phyloP scores from a whole-genome alignment of 225 moss, liverwort and hornwort genomes.

The Ulota crispa region DNA sequence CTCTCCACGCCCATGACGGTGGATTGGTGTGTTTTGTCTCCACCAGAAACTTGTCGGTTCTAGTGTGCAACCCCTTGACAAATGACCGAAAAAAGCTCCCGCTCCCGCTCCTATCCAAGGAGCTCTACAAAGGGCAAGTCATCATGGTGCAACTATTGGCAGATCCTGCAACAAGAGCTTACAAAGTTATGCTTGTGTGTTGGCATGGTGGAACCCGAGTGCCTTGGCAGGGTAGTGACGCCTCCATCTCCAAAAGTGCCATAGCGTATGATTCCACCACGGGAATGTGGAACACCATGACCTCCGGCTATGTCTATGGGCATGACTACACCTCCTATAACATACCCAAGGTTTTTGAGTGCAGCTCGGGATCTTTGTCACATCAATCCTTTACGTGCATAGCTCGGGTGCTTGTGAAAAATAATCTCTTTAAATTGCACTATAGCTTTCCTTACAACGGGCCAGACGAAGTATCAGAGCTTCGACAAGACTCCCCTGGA shows the following conservation, averaged over 20 bases:
- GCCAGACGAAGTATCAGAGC: neutral
- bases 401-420: neutral
- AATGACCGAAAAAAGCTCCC: neutral
- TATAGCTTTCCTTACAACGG: no score
- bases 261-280: neutral
- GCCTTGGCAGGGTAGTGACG: neutral
- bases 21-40: neutral
- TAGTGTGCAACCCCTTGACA: conserved; percentile 6
- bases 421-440: neutral
- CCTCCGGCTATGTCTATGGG: neutral
- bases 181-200: conserved; percentile 15
- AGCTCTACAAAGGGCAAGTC: neutral
- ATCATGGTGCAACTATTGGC: conserved; percentile 2
- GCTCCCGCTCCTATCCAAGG: neutral
- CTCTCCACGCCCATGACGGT: neutral
- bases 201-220: neutral
- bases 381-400: no score
- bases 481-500: neutral
- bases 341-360: neutral
- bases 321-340: neutral
- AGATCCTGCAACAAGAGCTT: neutral
- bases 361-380: neutral
- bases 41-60: neutral
- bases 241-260: neutral
- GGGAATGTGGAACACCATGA: neutral